A percentile compares a stretch with the other conserved stretches of the same genome.
These are phyloP conservation scores for Stentor roeselii DNA, from an alignment of 73 alveolate genomes.

Conservation along the genomic window DNA sequence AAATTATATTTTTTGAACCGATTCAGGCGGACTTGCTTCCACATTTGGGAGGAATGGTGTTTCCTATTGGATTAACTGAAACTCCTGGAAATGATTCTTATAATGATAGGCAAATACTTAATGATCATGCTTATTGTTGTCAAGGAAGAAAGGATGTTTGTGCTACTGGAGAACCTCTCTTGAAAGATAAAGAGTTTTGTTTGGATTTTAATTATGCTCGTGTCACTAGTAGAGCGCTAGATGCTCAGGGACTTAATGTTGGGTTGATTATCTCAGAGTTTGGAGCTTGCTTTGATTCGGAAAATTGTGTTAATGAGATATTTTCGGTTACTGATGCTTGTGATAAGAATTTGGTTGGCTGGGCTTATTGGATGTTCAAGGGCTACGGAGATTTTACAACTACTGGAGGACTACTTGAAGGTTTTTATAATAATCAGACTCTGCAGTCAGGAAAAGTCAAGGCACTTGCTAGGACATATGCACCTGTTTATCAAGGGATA, in stretches of 20 bases:
- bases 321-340: conserved; percentile 30
- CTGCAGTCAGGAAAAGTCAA: conserved; percentile 19
- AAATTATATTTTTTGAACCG: conserved; percentile 37
- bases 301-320: conserved; percentile 29
- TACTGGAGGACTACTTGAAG: conserved; percentile 26
- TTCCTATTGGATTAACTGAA: conserved; percentile 41
- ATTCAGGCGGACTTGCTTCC: conserved; percentile 26
- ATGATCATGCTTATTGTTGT: conserved; percentile 32
- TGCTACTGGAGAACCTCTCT: conserved; percentile 74
- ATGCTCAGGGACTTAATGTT: conserved; percentile 1
- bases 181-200: conserved; percentile 53
- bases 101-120: not conserved
- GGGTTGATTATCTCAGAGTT: conserved; percentile 37
- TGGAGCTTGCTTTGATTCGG: conserved; percentile 35
- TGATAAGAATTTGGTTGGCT: conserved; percentile 30
- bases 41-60: conserved; percentile 15
- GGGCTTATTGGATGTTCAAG: conserved; percentile 32
- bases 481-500: conserved; percentile 28
- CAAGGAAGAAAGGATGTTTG: conserved; percentile 37
- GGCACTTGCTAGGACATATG: conserved; percentile 42
- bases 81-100: conserved; percentile 35
- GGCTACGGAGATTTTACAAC: conserved; percentile 25
- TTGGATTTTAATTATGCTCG: conserved; percentile 49
- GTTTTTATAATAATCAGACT: conserved; percentile 38
- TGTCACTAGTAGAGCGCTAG: conserved; percentile 25